Base-by-base conservation (phyloP, 148 eudicot species). In the Selenicereus undatus region DNA sequence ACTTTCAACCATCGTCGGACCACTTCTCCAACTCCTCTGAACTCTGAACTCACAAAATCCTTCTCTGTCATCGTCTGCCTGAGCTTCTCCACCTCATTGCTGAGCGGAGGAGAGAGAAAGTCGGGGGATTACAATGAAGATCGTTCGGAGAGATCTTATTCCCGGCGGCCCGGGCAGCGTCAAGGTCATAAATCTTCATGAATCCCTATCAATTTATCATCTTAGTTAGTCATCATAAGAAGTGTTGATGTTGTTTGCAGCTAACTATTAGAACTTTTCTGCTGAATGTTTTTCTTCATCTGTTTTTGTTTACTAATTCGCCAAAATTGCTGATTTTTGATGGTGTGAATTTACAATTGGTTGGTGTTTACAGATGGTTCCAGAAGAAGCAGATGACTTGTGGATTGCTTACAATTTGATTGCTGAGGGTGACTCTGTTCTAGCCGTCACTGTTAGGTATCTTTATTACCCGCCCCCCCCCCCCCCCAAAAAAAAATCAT, bases 351-450 rank as follows among this genome's bases (percentile, higher is more conserved):
- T 20, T 62, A 14, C 51, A 43, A 73, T 83, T 50, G 68, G 20
- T 56, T 73, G 65, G 18, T 13, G 0, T n/a, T n/a, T 48, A 36
- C 86, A 95, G 99, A 95, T 95, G 94, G 80, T 91, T 73, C 92
- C 99, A 5, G 94, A 93, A 3, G 99, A 93, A 89, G 83, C 92
- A 21, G 99, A 95, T 82, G 99, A 95, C 80, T 82, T 95, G 69
- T 95, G 99, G 99, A 64, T 92, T 62, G 91, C 92, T 83, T 95
- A 93, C 83, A 95, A 95, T 86, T 83, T 95, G 85, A 92, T 95
- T 51, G 88, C 93, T 39, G 84, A 81, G 62, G 97, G 97, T 62
- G 97, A 95, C 76, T 73, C 85, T 69, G 97, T 95, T 20, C 24
- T 85, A 30, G 88, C 99, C 54, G 90, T 86, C 77, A 95, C 99